These are phyloP conservation scores for Xylaria sp. DNA, from an alignment of 2,329 filamentous ascomycete species.

Conservation along the genomic window DNA sequence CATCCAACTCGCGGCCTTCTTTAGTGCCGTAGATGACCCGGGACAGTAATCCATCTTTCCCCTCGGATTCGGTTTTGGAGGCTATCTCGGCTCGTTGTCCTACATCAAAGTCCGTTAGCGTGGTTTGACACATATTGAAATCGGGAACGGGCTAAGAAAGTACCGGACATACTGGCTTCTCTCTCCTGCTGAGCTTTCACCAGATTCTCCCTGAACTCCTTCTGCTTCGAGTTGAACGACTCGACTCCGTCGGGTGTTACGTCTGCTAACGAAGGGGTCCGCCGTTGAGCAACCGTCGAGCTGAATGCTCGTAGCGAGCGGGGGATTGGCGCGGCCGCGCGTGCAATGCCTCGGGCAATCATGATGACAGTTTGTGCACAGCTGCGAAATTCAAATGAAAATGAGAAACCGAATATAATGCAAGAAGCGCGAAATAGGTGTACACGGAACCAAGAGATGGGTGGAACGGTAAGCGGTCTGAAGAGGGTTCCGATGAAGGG, in stretches of 20 bases:
- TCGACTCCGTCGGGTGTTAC: conserved; percentile 77
- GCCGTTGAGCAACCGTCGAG: conserved; percentile 61
- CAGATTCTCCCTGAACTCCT: conserved; percentile 85
- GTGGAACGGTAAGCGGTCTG: not conserved
- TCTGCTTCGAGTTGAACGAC: conserved; percentile 84
- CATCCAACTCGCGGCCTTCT: conserved; percentile 92
- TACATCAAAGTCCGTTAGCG: conserved; percentile 60
- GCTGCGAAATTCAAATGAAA: not conserved
- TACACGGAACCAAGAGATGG: not conserved
- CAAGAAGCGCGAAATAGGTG: not conserved
- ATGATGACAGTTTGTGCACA: conserved; percentile 51
- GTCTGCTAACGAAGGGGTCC: conserved; percentile 84
- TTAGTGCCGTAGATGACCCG: conserved; percentile 97
- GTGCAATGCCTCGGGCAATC: conserved; percentile 64
- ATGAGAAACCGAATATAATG: not conserved
- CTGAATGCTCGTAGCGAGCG: conserved; percentile 68
- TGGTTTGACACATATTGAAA: conserved; percentile 56
- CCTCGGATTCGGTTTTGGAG: conserved; percentile 66
- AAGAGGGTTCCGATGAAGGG: not conserved
- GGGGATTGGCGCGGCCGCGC: conserved; percentile 57
- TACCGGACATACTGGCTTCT: conserved; percentile 79
- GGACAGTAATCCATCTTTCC: conserved; percentile 78
- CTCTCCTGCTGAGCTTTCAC: conserved; percentile 81
- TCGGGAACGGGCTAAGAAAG: conserved; percentile 44
- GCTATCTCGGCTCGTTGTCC: conserved; percentile 66